Conservation (phyloP, 805 yeast species). For the Metschnikowia santaceciliae region DNA sequence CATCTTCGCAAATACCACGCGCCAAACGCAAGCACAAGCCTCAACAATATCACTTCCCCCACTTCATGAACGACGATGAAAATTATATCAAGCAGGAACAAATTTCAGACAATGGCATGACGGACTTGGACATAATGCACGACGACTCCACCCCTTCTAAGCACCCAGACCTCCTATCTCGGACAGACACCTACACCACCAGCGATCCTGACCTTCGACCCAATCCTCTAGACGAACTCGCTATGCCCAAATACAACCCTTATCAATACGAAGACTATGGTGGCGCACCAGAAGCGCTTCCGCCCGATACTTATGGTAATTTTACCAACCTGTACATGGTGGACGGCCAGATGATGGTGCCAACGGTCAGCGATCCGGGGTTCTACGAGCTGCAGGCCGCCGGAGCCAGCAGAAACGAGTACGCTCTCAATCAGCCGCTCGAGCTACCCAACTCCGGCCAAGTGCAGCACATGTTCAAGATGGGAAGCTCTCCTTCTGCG, state of each 20-base stretch:
- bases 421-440: not conserved
- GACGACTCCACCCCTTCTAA: not conserved
- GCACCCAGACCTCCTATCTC: not conserved
- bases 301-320: not conserved
- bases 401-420: not conserved
- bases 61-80: slow-evolving; percentile 5
- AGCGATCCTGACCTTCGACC: slow-evolving; percentile 1
- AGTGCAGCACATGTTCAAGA: not conserved
- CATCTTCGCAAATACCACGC: slow-evolving; percentile 4
- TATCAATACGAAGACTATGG: not conserved
- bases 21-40: not conserved
- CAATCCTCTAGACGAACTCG: not conserved
- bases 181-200: not conserved
- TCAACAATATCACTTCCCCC: not conserved
- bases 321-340: not conserved
- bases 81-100: slow-evolving; percentile 2
- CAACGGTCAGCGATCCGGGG: not conserved
- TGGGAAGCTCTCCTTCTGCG: not conserved
- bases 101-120: not conserved
- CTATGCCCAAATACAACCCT: slow-evolving; percentile 1
- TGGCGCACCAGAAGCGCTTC: not conserved
- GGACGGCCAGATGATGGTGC: not conserved
- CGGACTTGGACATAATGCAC: not conserved
- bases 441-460: not conserved
- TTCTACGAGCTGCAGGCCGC: not conserved